Evolutionary conservation across 2,329 filamentous ascomycete species (phyloP).

Genomic region (Simplicillium aogashimaense): DNA sequence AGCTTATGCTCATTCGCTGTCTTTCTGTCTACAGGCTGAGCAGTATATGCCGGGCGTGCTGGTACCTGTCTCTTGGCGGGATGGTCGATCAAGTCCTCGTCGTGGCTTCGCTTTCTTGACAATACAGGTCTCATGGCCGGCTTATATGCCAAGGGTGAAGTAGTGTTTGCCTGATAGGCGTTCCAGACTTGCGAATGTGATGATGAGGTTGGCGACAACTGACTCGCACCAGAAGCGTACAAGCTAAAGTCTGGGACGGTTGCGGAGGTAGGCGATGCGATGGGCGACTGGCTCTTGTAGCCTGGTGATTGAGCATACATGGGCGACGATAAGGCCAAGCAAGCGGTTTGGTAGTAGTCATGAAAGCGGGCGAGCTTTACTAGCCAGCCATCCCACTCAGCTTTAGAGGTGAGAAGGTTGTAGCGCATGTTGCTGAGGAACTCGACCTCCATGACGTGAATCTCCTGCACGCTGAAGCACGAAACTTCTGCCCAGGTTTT

Average conservation of each 20-base stretch:
- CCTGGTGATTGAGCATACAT: slow-evolving; percentile 30
- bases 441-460: slow-evolving; percentile 99
- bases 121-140: slow-evolving; percentile 28
- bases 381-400: slow-evolving; percentile 84
- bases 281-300: slow-evolving; percentile 29
- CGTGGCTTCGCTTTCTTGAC: slow-evolving; percentile 40
- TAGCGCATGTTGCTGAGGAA: slow-evolving; percentile 98
- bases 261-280: slow-evolving; percentile 36
- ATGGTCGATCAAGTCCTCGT: slow-evolving; percentile 40
- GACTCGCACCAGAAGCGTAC: slow-evolving; percentile 21
- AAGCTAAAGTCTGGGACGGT: slow-evolving; percentile 20
- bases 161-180: slow-evolving; percentile 24
- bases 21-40: background rate
- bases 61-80: slow-evolving; percentile 40
- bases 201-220: slow-evolving; percentile 30
- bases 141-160: slow-evolving; percentile 40
- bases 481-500: slow-evolving; percentile 99
- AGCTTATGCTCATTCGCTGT: slow-evolving; percentile 32
- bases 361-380: slow-evolving; percentile 72
- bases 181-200: slow-evolving; percentile 27
- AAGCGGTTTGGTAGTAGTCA: slow-evolving; percentile 60
- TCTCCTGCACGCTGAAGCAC: slow-evolving; percentile 84
- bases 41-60: slow-evolving; percentile 7
- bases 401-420: slow-evolving; percentile 75
- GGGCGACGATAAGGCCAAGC: slow-evolving; percentile 20